Base-by-base conservation (phyloP, 1,139 yeast species). In the Suhomyces coccinellae region DNA sequence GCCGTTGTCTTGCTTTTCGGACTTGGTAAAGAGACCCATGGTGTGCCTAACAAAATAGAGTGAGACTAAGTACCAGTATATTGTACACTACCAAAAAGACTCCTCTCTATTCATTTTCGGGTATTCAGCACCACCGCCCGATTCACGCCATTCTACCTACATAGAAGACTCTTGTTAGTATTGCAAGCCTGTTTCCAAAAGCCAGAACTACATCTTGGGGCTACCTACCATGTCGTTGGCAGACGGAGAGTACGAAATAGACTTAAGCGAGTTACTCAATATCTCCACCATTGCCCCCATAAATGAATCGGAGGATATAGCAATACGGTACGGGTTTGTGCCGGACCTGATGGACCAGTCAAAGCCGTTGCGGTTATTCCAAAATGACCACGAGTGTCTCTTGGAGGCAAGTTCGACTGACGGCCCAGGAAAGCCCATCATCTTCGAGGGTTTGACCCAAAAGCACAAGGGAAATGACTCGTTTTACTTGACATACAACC, bases 161-260 rank as follows among this genome's bases (percentile, higher is more conserved):
- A 7, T 20, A 20, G 8, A 20, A 20, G 24, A 4, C 5, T 17
- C 34, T 15, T 24, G 8, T 3, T 8, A 32, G 22, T 17, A 6
- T 17, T 6, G 24, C 7, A 20, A 20, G 24, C 8, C 24, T 20
- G 9, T 20, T 20, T 20, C 9, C 24, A 20, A 20, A 17, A 20
- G 24, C 24, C 24, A 2, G 24, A 5, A 6, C 24, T 20, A 8
- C 40, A 5, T 13, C n/a, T 11, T 13, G 37, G 12, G 17, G 28
- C 36, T 11, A 14, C 17, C 17, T 6, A 29, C 11, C 35, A 66
- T 66, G 71, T 52, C 60, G 12, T 53, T 70, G 36, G 68, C 72
- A 10, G 77, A 74, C 55, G 79, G 79, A 13, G 79, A 74, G 51
- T 74, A 74, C 51, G 77, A 71, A 34, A 64, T 74, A 38, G 78